Percentiles rank a stretch among this genome's conserved stretches.
phyloP scores from a whole-genome alignment of 2,329 filamentous ascomycete genomes.

The Hortaea sp. region DNA sequence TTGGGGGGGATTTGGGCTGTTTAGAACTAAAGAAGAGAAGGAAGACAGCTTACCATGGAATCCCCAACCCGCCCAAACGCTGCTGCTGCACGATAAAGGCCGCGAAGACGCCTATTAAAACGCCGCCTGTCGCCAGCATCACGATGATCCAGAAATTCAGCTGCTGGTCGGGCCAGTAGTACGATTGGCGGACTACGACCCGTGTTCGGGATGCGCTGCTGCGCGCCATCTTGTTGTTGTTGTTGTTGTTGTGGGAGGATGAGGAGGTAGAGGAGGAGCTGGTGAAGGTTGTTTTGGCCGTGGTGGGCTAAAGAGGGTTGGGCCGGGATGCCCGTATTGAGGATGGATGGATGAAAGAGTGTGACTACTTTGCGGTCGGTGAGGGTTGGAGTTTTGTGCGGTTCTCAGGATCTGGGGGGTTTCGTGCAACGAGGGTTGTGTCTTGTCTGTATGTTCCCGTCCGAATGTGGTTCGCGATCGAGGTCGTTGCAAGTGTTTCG shows the following conservation, averaged over 20 bases:
- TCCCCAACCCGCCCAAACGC: conserved; percentile 41
- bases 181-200: conserved; percentile 40
- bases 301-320: neutral
- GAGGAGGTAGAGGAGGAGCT: neutral
- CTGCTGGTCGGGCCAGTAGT: conserved; percentile 56
- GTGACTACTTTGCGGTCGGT: too few relatives aligned
- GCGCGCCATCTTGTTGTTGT: conserved; percentile 18
- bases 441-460: too few relatives aligned
- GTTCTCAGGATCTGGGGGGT: too few relatives aligned
- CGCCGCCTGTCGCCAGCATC: conserved; percentile 48
- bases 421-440: too few relatives aligned
- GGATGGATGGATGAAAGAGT: too few relatives aligned
- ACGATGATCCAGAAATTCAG: conserved; percentile 56
- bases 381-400: too few relatives aligned
- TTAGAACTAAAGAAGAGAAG: neutral
- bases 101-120: conserved; percentile 50
- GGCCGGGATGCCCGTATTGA: neutral
- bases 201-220: conserved; percentile 20
- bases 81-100: conserved; percentile 51
- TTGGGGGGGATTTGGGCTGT: too few relatives aligned
- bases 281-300: neutral
- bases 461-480: too few relatives aligned
- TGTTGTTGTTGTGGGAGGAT: neutral
- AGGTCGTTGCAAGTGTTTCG: too few relatives aligned
- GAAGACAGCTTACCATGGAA: conserved; percentile 47